Conservation (phyloP, 805 yeast genomes). For the Nakazawaea siamensis region DNA sequence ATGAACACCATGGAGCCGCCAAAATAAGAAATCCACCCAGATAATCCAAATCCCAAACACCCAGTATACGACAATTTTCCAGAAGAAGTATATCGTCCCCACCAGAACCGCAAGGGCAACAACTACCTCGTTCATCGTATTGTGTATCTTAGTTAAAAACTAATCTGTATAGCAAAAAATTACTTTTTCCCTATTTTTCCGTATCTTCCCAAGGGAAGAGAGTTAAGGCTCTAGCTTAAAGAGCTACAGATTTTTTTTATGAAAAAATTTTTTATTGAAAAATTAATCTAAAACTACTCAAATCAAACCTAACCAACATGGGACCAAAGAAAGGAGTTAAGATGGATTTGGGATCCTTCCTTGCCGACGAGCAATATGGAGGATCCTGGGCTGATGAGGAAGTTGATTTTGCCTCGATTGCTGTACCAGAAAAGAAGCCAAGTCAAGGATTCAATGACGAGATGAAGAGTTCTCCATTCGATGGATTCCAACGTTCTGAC, state of each 20-base stretch:
- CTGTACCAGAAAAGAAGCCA: slow-evolving; percentile 31
- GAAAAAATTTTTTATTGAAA: no score
- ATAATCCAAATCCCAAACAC: slow-evolving; percentile 20
- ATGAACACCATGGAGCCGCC: slow-evolving; percentile 14
- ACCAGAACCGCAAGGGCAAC: background rate
- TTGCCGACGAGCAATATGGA: slow-evolving; percentile 66
- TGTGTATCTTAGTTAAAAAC: background rate
- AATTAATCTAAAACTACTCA: no score
- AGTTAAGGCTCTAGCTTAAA: no score
- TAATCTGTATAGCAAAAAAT: no score
- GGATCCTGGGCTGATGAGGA: slow-evolving; percentile 80
- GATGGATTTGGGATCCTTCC: slow-evolving; percentile 84
- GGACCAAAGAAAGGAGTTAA: slow-evolving; percentile 61
- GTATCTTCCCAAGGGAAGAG: no score
- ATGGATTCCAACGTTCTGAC: background rate
- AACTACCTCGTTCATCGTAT: background rate
- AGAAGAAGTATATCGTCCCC: background rate
- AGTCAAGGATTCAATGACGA: background rate
- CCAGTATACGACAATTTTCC: slow-evolving; percentile 3
- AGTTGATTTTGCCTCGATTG: slow-evolving; percentile 59
- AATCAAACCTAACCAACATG: slow-evolving; percentile 24
- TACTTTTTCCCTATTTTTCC: no score
- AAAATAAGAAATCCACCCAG: slow-evolving; percentile 19
- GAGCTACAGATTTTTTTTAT: no score
- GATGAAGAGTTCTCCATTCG: background rate